phyloP scores from a whole-genome alignment of 805 yeast species.

The Yarrowia yakushimensis region DNA sequence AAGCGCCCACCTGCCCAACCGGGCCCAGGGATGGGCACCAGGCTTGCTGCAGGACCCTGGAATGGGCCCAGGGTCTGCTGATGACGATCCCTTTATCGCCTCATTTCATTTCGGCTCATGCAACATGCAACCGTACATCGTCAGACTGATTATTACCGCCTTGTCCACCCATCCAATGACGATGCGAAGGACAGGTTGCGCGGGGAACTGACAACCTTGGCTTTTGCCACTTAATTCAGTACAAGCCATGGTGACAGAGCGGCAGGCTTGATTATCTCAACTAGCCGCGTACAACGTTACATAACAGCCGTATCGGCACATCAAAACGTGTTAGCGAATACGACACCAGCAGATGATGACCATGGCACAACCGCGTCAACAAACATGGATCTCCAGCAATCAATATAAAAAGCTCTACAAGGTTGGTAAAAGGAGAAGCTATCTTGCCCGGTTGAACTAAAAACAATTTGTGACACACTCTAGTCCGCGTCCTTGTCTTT shows the following conservation, averaged over 20 bases:
- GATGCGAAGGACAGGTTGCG: constrained; percentile 5
- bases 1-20: background rate
- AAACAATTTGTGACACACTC: background rate
- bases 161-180: background rate
- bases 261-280: no score
- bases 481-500: background rate
- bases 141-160: background rate
- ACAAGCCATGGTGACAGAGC: background rate
- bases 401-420: no score
- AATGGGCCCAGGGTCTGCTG: no score
- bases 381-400: no score
- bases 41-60: background rate
- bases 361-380: no score
- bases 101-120: background rate
- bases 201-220: no score
- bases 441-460: no score
- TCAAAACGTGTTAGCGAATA: no score
- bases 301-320: no score
- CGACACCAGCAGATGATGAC: no score
- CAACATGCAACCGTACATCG: background rate
- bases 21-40: background rate
- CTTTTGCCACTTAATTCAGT: background rate
- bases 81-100: no score
- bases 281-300: no score
- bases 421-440: constrained; percentile 3